These are phyloP conservation scores for Taphrina pruni DNA, from an alignment of 1,139 yeast species.

Conservation along the genomic window DNA sequence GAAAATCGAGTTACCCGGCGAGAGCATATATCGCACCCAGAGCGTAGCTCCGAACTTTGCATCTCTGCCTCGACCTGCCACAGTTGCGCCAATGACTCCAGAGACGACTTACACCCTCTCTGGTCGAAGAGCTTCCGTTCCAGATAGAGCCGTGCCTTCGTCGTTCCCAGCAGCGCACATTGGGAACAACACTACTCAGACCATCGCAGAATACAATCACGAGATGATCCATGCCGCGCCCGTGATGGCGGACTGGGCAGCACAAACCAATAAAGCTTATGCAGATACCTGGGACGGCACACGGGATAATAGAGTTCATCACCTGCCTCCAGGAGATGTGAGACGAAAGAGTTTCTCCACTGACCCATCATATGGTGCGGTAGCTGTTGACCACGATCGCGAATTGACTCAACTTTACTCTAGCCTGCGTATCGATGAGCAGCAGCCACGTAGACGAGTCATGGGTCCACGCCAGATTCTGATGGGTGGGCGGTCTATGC, in stretches of 20 bases:
- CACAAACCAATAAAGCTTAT: conserved; percentile 15
- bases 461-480: conserved; percentile 1
- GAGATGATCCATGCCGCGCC: not conserved
- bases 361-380: not conserved
- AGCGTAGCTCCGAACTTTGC: not conserved
- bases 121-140: not conserved
- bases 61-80: not conserved
- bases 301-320: conserved; percentile 13
- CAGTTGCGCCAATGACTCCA: not conserved
- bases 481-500: not conserved
- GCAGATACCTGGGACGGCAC: conserved; percentile 37
- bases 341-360: conserved; percentile 19
- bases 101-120: not conserved
- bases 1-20: not conserved
- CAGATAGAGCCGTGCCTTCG: not conserved
- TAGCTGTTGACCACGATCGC: not conserved
- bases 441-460: conserved; percentile 13
- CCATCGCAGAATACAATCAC: not conserved
- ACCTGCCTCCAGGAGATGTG: conserved; percentile 24
- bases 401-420: not conserved
- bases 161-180: not conserved
- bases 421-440: not conserved
- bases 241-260: not conserved
- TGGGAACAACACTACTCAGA: not conserved
- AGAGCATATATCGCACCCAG: not conserved